These are phyloP conservation scores for Globisporangium canariense DNA, from an alignment of 352 stramenopile genomes.

Conservation along the genomic window DNA sequence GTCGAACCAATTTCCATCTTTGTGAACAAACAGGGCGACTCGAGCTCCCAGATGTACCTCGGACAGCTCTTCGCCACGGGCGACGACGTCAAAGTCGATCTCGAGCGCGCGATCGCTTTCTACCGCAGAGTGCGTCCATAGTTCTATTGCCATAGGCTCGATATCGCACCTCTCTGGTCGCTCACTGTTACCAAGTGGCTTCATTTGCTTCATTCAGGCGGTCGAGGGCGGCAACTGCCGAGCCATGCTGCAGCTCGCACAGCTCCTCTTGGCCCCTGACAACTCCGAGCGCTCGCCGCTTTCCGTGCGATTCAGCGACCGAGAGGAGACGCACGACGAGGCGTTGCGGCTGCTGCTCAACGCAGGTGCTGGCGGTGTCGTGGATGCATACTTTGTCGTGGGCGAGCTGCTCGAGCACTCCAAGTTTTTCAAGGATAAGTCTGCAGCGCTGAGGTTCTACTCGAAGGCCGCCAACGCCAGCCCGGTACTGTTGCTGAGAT, in stretches of 20 bases:
- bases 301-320: slow-evolving; percentile 36
- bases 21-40: slow-evolving; percentile 30
- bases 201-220: slow-evolving; percentile 19
- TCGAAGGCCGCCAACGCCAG: slow-evolving; percentile 41
- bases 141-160: background rate
- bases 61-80: slow-evolving; percentile 43
- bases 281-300: slow-evolving; percentile 9
- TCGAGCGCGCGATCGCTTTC: slow-evolving; percentile 51
- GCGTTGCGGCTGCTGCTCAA: slow-evolving; percentile 54
- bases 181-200: background rate
- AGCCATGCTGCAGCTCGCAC: slow-evolving; percentile 58
- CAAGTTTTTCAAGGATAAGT: slow-evolving; percentile 39
- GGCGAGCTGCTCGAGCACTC: slow-evolving; percentile 59
- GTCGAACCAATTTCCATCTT: background rate
- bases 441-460: slow-evolving; percentile 58
- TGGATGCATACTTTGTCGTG: slow-evolving; percentile 37
- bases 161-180: background rate
- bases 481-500: slow-evolving; percentile 13
- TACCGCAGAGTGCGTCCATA: slow-evolving; percentile 32
- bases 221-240: slow-evolving; percentile 32
- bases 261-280: slow-evolving; percentile 29
- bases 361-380: slow-evolving; percentile 34
- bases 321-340: slow-evolving; percentile 59
- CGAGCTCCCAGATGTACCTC: slow-evolving; percentile 42
- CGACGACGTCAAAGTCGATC: slow-evolving; percentile 48